Base-by-base conservation (phyloP, 352 stramenopile genomes). In the Globisporangium takayamanum region DNA sequence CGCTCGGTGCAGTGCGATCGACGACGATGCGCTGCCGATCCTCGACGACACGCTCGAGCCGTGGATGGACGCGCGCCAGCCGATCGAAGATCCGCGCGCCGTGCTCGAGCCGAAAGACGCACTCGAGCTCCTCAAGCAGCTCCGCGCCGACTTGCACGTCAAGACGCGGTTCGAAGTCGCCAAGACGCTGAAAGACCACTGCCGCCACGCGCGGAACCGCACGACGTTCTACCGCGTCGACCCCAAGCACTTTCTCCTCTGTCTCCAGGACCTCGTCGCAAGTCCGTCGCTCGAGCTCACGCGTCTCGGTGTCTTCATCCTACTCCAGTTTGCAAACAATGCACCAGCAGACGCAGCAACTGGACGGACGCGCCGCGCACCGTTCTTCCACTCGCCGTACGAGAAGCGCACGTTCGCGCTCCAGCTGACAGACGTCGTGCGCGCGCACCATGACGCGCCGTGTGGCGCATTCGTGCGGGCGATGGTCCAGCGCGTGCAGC, bases 121-220 rank as follows among this genome's bases (percentile, higher is more conserved):
- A 5, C 50, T 62, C 5, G 68, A 70, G 44, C 66, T 88, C 36
- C 60, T 89, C 20, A 68, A 84, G 53, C 78, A 89, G 52, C 65
- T 91, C 49, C 87, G 87, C 59, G 67, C 78, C 10, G 69, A 84
- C 48, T 48, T 90, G 49, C 78, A 88, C 59, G 46, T 36, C 1
- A 73, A 89, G 22, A 72, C 76, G 36, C 67, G 88, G 1, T 84
- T 86, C 50, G 71, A 91, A 42, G 68, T 91, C 30, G 73, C 75
- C 37, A 84, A 83, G 60, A 64, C 61, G 59, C 66, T 91, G 50
- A 91, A 91, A 63, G 78, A 88, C 66, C 72, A 84, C 62, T 91
- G 78, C 60, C 70, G 81, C 22, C 77, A 89, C 74, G 66, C 72
- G 54, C 74, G 73, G 64, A 89, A 88, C 68, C 78, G 79, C 46